Evolutionary conservation across 805 yeast genomes (phyloP).

Genomic region (Helenozyma baotianmanensis): DNA sequence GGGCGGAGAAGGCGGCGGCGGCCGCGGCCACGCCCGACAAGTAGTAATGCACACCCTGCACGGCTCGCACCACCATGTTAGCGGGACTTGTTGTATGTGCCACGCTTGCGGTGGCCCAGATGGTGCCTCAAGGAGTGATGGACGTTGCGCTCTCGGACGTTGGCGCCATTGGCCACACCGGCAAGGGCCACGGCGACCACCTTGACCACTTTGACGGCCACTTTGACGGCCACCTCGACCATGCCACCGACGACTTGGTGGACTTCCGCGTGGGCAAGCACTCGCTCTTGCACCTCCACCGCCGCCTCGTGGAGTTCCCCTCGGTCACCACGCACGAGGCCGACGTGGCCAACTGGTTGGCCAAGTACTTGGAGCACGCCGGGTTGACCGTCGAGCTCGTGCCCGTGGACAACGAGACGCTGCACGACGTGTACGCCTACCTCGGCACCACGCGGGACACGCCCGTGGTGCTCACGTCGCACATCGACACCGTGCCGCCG

Average conservation of each 20-base stretch:
- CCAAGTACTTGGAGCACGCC: slow-evolving; percentile 29
- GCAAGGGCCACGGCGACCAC: no score
- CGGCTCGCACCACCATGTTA: no score
- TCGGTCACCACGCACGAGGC: slow-evolving; percentile 24
- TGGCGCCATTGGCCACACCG: no score
- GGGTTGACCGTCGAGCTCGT: slow-evolving; percentile 53
- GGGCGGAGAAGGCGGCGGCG: background rate
- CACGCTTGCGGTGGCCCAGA: no score
- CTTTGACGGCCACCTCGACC: no score
- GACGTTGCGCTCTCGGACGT: no score
- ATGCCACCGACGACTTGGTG: slow-evolving; percentile 2
- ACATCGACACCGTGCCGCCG: slow-evolving; percentile 73
- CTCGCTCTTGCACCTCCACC: slow-evolving; percentile 22
- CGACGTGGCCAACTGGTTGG: slow-evolving; percentile 36
- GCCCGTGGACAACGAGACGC: slow-evolving; percentile 17
- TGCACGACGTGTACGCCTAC: slow-evolving; percentile 55
- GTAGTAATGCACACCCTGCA: no score
- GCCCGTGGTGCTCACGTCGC: slow-evolving; percentile 53
- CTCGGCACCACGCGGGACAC: slow-evolving; percentile 42
- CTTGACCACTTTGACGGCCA: no score
- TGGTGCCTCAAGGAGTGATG: no score
- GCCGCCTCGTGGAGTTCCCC: slow-evolving; percentile 19
- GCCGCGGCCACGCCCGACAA: background rate
- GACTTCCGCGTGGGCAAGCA: no score
- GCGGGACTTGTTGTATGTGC: no score